Evolutionary conservation across 257 asterid genomes (phyloP).

Genomic region (Phtheirospermum japonicum): DNA sequence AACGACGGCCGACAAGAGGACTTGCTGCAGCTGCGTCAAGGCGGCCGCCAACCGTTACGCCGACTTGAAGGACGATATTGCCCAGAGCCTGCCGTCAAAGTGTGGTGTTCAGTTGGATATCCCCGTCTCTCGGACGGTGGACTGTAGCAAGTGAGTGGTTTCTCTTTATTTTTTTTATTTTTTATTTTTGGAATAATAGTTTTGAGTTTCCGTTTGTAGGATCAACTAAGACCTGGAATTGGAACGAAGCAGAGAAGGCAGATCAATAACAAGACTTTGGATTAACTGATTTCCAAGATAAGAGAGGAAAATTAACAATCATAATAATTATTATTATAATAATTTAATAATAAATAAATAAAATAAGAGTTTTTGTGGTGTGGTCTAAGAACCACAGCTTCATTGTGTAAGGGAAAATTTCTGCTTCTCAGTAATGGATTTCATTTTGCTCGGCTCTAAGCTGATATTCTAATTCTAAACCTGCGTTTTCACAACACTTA

Average conservation of each 20-base stretch:
- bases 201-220: not conserved
- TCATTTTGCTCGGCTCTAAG: too few species aligned
- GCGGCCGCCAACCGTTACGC: constrained; percentile 33
- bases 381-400: not conserved
- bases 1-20: constrained; percentile 31
- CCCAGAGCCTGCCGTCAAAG: constrained; percentile 18
- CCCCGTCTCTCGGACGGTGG: not conserved
- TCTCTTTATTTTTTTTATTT: too few species aligned
- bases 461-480: too few species aligned
- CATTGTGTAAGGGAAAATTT: not conserved
- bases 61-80: constrained; percentile 38
- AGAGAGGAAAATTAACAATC: too few species aligned
- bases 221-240: not conserved
- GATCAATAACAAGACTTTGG: not conserved
- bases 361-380: too few species aligned
- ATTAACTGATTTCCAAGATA: too few species aligned
- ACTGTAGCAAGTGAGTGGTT: too few species aligned
- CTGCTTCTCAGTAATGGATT: not conserved
- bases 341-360: too few species aligned
- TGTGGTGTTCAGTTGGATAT: not conserved
- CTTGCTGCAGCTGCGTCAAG: constrained; percentile 38
- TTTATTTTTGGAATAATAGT: too few species aligned
- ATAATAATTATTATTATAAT: too few species aligned
- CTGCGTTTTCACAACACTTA: too few species aligned
- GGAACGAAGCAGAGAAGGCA: not conserved